phyloP scores from a whole-genome alignment of 179 eudicot genomes.

The Beta macrorhiza region DNA sequence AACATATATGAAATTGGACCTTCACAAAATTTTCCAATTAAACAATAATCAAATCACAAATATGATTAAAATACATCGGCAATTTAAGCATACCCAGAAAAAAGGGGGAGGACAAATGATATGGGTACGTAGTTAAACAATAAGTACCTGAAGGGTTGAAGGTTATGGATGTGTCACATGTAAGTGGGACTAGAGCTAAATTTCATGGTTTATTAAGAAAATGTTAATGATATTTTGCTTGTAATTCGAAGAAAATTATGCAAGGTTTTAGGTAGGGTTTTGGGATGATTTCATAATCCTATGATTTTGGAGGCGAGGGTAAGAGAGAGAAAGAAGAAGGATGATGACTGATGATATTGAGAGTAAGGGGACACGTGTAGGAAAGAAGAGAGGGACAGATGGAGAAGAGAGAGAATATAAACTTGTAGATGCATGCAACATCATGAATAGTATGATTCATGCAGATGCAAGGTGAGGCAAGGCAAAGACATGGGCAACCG shows the following conservation, averaged over 20 bases:
- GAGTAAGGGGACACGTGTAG: constrained; percentile 18
- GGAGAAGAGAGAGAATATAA: not conserved
- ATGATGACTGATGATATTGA: not conserved
- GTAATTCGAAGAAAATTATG: not conserved
- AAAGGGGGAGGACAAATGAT: no score
- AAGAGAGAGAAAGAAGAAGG: not conserved
- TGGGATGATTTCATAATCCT: not conserved
- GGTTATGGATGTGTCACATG: no score
- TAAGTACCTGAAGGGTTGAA: no score
- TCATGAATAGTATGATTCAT: no score
- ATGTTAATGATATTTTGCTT: not conserved
- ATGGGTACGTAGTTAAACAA: no score
- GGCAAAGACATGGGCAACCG: constrained; percentile 2
- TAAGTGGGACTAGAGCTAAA: no score
- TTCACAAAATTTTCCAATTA: no score
- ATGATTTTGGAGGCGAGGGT: constrained; percentile 7
- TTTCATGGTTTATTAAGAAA: no score
- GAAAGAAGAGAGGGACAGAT: constrained; percentile 3
- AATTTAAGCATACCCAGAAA: no score
- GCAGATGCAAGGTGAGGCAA: not conserved
- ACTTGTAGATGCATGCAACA: constrained; percentile 13
- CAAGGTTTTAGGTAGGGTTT: not conserved
- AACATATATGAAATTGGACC: no score
- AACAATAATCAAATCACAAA: no score
- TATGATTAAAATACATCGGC: no score